Base-by-base conservation (phyloP, 2,329 filamentous ascomycete genomes). In the Arthrobotrys musiformis region DNA sequence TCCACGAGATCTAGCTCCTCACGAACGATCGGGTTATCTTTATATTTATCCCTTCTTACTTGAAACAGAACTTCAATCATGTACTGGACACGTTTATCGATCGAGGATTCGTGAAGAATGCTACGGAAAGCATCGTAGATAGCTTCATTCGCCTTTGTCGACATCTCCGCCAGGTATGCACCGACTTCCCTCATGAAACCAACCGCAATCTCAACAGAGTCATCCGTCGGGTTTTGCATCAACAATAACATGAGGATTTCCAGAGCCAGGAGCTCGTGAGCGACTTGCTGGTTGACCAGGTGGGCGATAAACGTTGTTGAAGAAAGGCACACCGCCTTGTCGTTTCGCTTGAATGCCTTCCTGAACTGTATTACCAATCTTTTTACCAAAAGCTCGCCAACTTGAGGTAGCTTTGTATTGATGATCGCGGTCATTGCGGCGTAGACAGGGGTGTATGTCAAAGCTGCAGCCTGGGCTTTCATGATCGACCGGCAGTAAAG, bases 61-160 rank as follows among this genome's bases (percentile, higher is more conserved):
- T 99, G 94, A 83, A 99, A 99, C 48, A 99, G 85, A 4, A 98
- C 95, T 83, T 99, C 95, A 70, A 99, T 94, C 92, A 97, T 97
- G 84, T 98, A 99, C 85, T 99, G 95, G n/a, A 94, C 94, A 79
- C 95, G 89, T 86, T 97, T 97, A 82, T 98, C 94, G 83, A 99
- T 97, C 82, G 95, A 94, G 50, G 93, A 93, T 84, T 99, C 95
- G 85, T 99, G 94, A 7, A 99, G 86, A 79, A 98, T 97, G 81
- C 91, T 94, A 81, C 95, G 87, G 86, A 99, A 97, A 83, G 97
- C 94, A 82, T 99, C 95, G 82, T 97, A 99, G 6, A 99, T 93
- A 24, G 91, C 92, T 79, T 94, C 89, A 30, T 93, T 90, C 81
- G 98, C 97, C 9, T 92, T 88, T 0, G 90, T 88, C 82, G 93